Conservation (phyloP, 179 eudicot species). For the Dionaea muscipula region DNA sequence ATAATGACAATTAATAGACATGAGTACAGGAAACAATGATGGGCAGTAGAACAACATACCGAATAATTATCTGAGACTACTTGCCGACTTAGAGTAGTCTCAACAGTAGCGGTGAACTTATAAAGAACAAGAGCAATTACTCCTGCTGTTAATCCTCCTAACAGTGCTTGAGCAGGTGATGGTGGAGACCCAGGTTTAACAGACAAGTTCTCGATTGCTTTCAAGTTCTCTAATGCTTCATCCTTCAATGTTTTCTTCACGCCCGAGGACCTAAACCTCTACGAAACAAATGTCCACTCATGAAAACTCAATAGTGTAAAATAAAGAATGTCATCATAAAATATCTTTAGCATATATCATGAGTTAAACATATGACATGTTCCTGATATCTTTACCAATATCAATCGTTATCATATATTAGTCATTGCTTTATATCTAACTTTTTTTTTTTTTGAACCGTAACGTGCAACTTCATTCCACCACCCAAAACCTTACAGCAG, state of each 20-base stretch:
- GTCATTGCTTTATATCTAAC: no score
- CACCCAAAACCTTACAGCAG: no score
- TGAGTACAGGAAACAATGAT: not conserved
- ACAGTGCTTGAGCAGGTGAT: constrained; percentile 59
- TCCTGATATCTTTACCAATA: no score
- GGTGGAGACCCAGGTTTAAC: constrained; percentile 38
- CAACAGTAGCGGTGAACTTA: constrained; percentile 73
- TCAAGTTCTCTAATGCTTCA: constrained; percentile 82
- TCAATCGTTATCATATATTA: no score
- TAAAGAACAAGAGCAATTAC: constrained; percentile 75
- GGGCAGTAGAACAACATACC: constrained; percentile 27
- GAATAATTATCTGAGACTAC: constrained; percentile 63
- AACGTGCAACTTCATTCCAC: no score
- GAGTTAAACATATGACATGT: no score
- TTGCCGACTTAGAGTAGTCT: constrained; percentile 69
- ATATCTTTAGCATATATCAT: no score
- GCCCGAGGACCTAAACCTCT: constrained; percentile 54
- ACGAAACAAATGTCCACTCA: not conserved
- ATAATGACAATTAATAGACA: not conserved
- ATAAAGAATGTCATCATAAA: not conserved
- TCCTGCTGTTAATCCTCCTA: constrained; percentile 75
- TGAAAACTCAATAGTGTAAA: not conserved
- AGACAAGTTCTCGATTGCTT: constrained; percentile 44
- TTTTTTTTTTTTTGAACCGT: no score
- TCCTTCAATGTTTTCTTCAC: constrained; percentile 55